phyloP scores from a whole-genome alignment of 495 filamentous ascomycete genomes.

The Amphirosellinia nigrospora region DNA sequence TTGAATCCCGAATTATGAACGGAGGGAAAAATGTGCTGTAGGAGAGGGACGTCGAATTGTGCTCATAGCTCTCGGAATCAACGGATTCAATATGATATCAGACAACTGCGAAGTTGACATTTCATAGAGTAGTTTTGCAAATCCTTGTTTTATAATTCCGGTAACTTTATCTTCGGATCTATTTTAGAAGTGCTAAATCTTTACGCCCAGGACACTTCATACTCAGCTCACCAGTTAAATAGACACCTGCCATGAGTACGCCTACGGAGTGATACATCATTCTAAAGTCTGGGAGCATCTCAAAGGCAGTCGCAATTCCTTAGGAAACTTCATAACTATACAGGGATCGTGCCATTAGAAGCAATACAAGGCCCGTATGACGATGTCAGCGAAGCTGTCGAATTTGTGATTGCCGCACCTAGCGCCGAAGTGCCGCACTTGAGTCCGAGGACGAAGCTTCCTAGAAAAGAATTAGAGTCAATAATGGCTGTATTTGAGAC shows the following conservation, averaged over 20 bases:
- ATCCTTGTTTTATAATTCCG: neutral
- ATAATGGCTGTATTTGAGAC: neutral
- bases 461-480: neutral
- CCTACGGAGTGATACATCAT: neutral
- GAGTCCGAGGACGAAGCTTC: constrained; percentile 45
- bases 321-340: constrained; percentile 14
- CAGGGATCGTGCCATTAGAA: constrained; percentile 40
- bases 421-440: constrained; percentile 45
- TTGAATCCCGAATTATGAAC: neutral
- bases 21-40: neutral
- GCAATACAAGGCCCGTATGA: constrained; percentile 40
- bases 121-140: neutral
- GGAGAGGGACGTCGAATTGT: neutral
- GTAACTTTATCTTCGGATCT: neutral
- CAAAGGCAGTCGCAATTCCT: neutral
- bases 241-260: neutral
- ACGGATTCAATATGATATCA: too few relatives aligned
- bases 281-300: neutral
- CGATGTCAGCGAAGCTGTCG: constrained; percentile 38
- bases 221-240: neutral
- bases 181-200: neutral
- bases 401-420: constrained; percentile 37
- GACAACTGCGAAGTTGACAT: too few relatives aligned
- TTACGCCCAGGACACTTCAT: neutral
- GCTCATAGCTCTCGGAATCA: neutral